Base-by-base conservation (phyloP, 2,329 filamentous ascomycete genomes). In the Diplodia seriata region DNA sequence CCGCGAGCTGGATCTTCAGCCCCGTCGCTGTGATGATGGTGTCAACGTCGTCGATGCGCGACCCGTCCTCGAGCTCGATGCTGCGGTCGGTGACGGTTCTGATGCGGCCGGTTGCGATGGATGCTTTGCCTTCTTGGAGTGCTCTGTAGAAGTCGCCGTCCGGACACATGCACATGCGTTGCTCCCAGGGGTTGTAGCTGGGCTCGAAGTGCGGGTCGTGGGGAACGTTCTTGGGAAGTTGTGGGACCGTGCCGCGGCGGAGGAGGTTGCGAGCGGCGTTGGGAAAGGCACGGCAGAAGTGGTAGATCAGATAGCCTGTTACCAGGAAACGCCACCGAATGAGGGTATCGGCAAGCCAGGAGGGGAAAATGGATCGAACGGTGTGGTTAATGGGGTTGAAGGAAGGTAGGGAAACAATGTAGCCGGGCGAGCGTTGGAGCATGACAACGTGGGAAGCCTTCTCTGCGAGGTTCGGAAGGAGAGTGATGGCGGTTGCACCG, bases 401-500 rank as follows among this genome's bases (percentile, higher is more conserved):
- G 29, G 83, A 81, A 0, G 84, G 79, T 1, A 87, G 72, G n/a
- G 85, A 81, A 54, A 90, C 72, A 67, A 94, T 20, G 73, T 92
- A 94, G 0, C 85, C 86, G 0, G 93, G 93, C 55, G 89, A 92
- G 68, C 93, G 87, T 79, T 96, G 92, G 2, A 96, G 84, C 87
- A 94, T 92, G 1, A 91, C 94, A 33, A 93, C 88, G 15, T 86
- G 85, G 5, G 79, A 80, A 5, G 81, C 81, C 14, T 90, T 91
- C 49, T 85, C 86, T 53, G 84, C 85, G 55, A 96, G 79, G 56
- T 84, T 86, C 0, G 92, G 93, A 3, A 96, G 77, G 0, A 97
- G 83, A 0, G 92, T 95, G 59, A 94, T 80, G 7, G 92, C 90
- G 0, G 93, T 96, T 2, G 92, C 92, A 8, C 93, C 93, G 18